These are phyloP conservation scores for Austroboletus eburneus DNA, from an alignment of 768 basidiomycete species.

Conservation along the genomic window DNA sequence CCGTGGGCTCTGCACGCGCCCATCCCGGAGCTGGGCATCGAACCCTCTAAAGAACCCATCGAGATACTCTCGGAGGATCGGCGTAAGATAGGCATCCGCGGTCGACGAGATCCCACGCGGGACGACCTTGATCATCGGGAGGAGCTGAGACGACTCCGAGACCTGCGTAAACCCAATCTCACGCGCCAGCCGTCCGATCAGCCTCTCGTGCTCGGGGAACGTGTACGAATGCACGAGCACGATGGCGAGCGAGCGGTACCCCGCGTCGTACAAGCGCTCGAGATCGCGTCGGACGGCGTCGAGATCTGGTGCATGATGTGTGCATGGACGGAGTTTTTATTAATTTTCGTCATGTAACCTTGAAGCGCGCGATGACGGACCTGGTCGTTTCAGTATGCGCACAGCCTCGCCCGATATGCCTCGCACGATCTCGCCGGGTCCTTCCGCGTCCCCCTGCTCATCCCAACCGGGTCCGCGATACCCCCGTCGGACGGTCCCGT, in stretches of 20 bases:
- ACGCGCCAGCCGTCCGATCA: constrained; percentile 68
- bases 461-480: constrained; percentile 82
- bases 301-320: too few species aligned
- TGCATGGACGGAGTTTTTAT: too few species aligned
- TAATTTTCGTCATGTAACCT: too few species aligned
- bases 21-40: constrained; percentile 65
- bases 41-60: constrained; percentile 92
- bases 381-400: constrained; percentile 70
- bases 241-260: constrained; percentile 85
- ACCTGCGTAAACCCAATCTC: constrained; percentile 86
- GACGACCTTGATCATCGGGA: constrained; percentile 95
- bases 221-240: constrained; percentile 92
- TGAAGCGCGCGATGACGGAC: constrained; percentile 25
- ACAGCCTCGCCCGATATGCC: constrained; percentile 91
- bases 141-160: constrained; percentile 81
- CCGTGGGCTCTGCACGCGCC: constrained; percentile 52
- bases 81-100: constrained; percentile 94
- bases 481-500: constrained; percentile 59
- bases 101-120: constrained; percentile 90
- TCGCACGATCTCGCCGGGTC: constrained; percentile 73
- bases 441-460: constrained; percentile 62
- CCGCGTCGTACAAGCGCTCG: constrained; percentile 67
- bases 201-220: constrained; percentile 78
- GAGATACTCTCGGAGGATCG: constrained; percentile 77
- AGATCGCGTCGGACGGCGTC: constrained; percentile 55